Evolutionary conservation across 176 grass and related monocot genomes (phyloP), one percentile per base, ranked within the genome.

Genomic region (Raddia distichophylla): DNA sequence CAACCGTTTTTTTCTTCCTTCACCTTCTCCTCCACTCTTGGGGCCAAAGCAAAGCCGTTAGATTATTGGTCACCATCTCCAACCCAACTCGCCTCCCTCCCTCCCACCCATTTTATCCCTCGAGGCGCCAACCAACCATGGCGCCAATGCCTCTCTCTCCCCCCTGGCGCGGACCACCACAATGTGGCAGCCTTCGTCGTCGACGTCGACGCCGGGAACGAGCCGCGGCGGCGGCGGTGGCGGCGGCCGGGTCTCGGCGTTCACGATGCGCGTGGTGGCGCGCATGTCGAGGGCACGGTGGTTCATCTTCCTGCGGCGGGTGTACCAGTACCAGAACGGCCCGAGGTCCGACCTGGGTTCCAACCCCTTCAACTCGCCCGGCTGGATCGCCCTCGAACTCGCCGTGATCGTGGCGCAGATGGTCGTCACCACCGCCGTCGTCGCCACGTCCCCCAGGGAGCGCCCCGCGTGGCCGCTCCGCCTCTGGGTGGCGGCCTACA

Each of bases 261-360:
- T 91, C 64, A 73, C 89, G 48, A 88, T 91, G 77, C 82, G 93
- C 35, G 83, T 82, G 72, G 91, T 93, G 70, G 75, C 83, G 67
- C 83, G 86, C 84, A 86, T 89, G 65, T 91, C 96, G 19, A 73
- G 96, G 77, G 89, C 96, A 15, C 89, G 91, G 17, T 99, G 96
- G 96, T 99, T 95, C 79, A 71, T 94, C 78, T 99, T 99, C 91
- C 67, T 99, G 64, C 80, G 96, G 46, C 79, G 91, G 44, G 96
- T 95, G 68, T 99, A 95, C 91, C 90, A 85, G 79, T 99, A 99
- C 76, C 96, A 99, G 84, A 99, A 99, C 64, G 93, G 90, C 12
- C 91, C 96, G 19, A 81, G 88, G 76, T 99, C 96, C 5, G 92
- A 99, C 79, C 75, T 99, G 40, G 89, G 86, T 48, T 95, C 96